These are phyloP conservation scores for Cryoendolithus antarcticus DNA, from an alignment of 2,329 filamentous ascomycete species.

Conservation along the genomic window DNA sequence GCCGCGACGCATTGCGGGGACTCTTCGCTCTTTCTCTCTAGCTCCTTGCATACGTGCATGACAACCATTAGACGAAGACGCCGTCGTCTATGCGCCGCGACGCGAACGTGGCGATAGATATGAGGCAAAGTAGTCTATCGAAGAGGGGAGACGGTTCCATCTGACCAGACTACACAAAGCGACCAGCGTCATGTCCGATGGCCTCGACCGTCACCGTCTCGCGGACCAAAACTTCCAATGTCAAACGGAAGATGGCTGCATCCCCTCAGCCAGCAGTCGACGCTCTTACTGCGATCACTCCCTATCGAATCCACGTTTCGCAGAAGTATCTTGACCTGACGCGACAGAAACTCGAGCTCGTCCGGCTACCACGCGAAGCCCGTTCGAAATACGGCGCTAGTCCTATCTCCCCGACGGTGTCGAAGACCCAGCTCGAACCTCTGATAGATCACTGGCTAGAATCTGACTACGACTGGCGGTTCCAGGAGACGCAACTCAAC, in stretches of 20 bases:
- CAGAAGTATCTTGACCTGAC: constrained; percentile 53
- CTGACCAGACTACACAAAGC: too few species aligned
- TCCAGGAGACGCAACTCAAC: constrained; percentile 48
- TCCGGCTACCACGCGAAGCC: constrained; percentile 50
- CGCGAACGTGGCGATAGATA: too few species aligned
- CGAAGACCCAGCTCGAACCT: constrained; percentile 51
- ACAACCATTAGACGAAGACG: too few species aligned
- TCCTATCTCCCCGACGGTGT: constrained; percentile 20
- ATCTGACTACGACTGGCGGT: constrained; percentile 48
- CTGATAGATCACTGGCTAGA: constrained; percentile 50
- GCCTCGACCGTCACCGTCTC: not conserved
- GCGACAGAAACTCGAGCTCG: constrained; percentile 53
- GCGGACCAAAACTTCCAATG: not conserved
- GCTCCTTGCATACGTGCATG: too few species aligned
- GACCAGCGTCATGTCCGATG: not conserved
- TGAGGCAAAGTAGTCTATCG: too few species aligned
- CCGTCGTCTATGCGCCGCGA: too few species aligned
- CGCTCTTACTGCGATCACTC: not conserved
- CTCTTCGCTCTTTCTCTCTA: too few species aligned
- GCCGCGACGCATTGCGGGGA: too few species aligned
- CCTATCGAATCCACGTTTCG: constrained; percentile 37
- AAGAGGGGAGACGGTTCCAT: too few species aligned
- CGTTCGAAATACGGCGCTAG: constrained; percentile 4
- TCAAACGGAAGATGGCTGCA: too few species aligned
- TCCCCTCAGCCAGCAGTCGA: too few species aligned